phyloP scores from a whole-genome alignment of 1,284 basidiomycete genomes.

The Heterobasidion parviporum region DNA sequence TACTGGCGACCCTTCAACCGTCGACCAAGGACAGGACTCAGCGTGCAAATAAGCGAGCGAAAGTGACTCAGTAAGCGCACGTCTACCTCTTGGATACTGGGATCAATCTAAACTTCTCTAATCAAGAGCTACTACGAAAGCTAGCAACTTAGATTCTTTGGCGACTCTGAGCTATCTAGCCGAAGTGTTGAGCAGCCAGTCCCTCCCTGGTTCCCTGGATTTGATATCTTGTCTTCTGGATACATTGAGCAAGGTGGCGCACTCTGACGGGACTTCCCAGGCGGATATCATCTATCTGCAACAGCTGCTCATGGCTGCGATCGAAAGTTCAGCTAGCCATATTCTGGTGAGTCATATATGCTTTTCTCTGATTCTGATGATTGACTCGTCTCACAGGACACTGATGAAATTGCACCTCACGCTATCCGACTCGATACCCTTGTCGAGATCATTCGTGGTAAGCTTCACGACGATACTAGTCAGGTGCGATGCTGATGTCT shows the following conservation, averaged over 20 bases:
- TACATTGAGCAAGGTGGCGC: conserved; percentile 61
- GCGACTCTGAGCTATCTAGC: conserved; percentile 46
- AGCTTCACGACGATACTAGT: conserved; percentile 13
- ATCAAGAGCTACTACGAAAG: conserved; percentile 7
- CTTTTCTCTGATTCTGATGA: too few species aligned
- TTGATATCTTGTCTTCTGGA: conserved; percentile 73
- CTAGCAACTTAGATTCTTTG: not conserved
- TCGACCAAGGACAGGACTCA: conserved; percentile 28
- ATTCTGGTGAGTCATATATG: conserved; percentile 36
- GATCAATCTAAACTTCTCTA: conserved; percentile 18
- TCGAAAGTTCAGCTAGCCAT: conserved; percentile 62
- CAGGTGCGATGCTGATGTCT: not conserved
- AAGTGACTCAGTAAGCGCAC: conserved; percentile 43
- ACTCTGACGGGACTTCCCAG: conserved; percentile 36
- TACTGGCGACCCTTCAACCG: conserved; percentile 53
- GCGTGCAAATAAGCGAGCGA: conserved; percentile 55
- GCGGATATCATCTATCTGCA: conserved; percentile 77
- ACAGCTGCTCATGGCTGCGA: conserved; percentile 78
- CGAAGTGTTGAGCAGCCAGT: conserved; percentile 62
- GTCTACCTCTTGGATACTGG: not conserved
- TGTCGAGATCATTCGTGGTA: conserved; percentile 81
- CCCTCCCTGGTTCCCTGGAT: conserved; percentile 61
- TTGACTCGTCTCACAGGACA: conserved; percentile 21
- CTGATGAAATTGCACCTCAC: conserved; percentile 24
- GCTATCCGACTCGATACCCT: conserved; percentile 71